phyloP scores from a whole-genome alignment of 352 stramenopile genomes.

The Pythium guiyangense region DNA sequence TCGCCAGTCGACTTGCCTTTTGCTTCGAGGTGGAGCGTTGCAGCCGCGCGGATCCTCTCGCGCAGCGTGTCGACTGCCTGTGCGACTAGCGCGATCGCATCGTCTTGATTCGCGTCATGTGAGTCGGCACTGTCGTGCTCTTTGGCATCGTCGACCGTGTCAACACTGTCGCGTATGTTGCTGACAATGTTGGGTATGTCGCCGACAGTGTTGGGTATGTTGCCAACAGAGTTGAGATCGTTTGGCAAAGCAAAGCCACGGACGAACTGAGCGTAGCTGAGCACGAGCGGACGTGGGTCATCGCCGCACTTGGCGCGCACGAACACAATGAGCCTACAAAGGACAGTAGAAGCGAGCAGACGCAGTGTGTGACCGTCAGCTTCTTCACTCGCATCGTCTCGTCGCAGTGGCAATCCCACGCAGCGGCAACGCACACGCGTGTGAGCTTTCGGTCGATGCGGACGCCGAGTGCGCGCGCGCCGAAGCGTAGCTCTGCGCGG shows the following conservation, averaged over 20 bases:
- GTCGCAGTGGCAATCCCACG: not conserved
- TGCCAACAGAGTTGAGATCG: not conserved
- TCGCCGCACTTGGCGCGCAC: constrained; percentile 38
- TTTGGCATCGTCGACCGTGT: not conserved
- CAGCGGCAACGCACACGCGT: constrained; percentile 32
- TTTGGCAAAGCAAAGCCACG: constrained; percentile 43
- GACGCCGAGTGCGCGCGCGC: constrained; percentile 39
- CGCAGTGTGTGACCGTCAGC: not conserved
- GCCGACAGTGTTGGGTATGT: no score
- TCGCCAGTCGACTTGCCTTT: constrained; percentile 20
- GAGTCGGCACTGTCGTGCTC: not conserved
- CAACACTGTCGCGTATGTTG: not conserved
- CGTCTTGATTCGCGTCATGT: constrained; percentile 9
- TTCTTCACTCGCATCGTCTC: not conserved
- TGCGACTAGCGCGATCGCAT: constrained; percentile 24
- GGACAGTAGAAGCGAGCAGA: not conserved
- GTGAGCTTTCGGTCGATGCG: constrained; percentile 59
- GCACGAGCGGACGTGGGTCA: constrained; percentile 30
- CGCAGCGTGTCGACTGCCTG: constrained; percentile 29
- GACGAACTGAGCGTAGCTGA: constrained; percentile 47
- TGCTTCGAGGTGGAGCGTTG: constrained; percentile 21
- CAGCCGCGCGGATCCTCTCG: constrained; percentile 34
- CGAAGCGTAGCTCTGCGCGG: constrained; percentile 54
- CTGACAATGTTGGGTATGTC: not conserved
- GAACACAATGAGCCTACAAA: constrained; percentile 43